Evolutionary conservation across 176 grass and related monocot species (phyloP).

Genomic region (Triticum timopheevii): DNA sequence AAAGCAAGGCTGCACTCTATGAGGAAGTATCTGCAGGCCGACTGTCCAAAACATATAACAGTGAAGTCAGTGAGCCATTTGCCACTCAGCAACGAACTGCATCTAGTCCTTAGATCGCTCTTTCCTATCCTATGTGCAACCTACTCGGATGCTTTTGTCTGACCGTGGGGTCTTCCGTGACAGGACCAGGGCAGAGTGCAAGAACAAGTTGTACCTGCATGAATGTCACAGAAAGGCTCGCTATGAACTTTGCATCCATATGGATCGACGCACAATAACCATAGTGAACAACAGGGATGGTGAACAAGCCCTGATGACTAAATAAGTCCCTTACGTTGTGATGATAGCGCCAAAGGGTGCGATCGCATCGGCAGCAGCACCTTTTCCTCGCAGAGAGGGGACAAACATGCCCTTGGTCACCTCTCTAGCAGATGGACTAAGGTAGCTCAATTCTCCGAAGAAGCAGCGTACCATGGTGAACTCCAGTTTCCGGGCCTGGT

Average conservation of each 20-base stretch:
- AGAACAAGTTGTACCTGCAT: conserved; percentile 71
- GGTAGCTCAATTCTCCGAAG: conserved; percentile 76
- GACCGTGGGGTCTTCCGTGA: conserved; percentile 70
- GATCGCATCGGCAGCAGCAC: conserved; percentile 54
- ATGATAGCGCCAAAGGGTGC: conserved; percentile 77
- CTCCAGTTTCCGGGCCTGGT: conserved; percentile 75
- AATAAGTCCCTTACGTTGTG: conserved; percentile 56
- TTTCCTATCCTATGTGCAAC: neutral
- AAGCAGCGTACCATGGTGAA: conserved; percentile 78
- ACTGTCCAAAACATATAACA: conserved; percentile 26
- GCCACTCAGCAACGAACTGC: neutral
- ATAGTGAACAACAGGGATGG: neutral
- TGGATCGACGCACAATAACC: neutral
- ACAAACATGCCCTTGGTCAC: conserved; percentile 72
- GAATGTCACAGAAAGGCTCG: neutral
- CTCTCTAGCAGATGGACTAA: conserved; percentile 59
- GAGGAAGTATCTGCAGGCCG: conserved; percentile 61
- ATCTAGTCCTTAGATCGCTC: neutral
- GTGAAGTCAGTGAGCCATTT: neutral
- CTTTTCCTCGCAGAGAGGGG: conserved; percentile 57
- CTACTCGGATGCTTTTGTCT: conserved; percentile 52
- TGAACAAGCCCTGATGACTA: neutral
- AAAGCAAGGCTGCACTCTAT: conserved; percentile 51
- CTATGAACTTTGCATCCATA: neutral
- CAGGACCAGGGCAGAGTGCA: conserved; percentile 85